Evolutionary conservation across 352 stramenopile genomes (phyloP).

Genomic region (Phytophthora chlamydospora): DNA sequence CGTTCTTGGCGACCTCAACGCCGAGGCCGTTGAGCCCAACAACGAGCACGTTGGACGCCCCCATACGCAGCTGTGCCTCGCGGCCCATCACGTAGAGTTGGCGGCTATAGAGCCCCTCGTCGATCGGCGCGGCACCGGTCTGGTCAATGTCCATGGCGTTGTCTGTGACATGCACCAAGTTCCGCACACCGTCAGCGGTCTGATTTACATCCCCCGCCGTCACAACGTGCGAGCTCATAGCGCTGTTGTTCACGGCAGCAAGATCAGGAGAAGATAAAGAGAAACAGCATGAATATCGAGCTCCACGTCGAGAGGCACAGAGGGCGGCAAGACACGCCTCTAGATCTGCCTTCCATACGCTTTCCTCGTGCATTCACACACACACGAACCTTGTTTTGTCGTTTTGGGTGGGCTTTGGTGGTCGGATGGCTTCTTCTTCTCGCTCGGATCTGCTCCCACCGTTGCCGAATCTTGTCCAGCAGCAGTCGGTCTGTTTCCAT

Average conservation of each 20-base stretch:
- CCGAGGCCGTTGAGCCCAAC: slow-evolving; percentile 95
- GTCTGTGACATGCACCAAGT: slow-evolving; percentile 75
- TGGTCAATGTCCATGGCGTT: slow-evolving; percentile 73
- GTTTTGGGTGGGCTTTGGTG: neutral
- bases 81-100: slow-evolving; percentile 99
- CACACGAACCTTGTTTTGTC: slow-evolving; percentile 11
- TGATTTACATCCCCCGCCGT: slow-evolving; percentile 74
- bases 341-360: neutral
- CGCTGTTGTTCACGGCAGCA: slow-evolving; percentile 11
- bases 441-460: neutral
- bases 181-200: slow-evolving; percentile 75
- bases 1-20: slow-evolving; percentile 98
- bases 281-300: slow-evolving; percentile 20
- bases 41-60: slow-evolving; percentile 94
- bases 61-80: slow-evolving; percentile 98
- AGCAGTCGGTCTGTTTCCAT: slow-evolving; percentile 8
- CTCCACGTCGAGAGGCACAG: neutral
- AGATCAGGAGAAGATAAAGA: slow-evolving; percentile 4
- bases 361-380: neutral
- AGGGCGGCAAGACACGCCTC: neutral
- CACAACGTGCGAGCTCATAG: slow-evolving; percentile 71
- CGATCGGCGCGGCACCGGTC: slow-evolving; percentile 53
- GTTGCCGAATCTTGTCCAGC: slow-evolving; percentile 6
- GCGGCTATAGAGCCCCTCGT: slow-evolving; percentile 90
- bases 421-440: neutral